Evolutionary conservation across 305 asterid genomes (phyloP).

Genomic region (Nicotiana rustica): DNA sequence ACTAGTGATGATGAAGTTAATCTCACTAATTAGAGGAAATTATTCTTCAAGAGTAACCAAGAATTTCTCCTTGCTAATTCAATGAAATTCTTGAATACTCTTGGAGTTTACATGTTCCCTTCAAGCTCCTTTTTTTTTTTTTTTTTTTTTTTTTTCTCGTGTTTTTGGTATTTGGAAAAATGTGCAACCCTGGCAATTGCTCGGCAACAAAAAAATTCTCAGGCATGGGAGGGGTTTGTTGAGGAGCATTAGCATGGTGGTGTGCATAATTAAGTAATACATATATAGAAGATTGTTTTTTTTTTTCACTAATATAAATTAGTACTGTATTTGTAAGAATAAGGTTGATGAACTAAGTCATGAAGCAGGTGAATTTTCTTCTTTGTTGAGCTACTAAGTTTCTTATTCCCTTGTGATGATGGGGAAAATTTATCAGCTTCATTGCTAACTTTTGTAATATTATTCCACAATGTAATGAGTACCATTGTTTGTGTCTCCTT

Average conservation of each 20-base stretch:
- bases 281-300: constrained; percentile 30
- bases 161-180: neutral
- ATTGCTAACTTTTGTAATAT: constrained; percentile 46
- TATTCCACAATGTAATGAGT: constrained; percentile 28
- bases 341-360: constrained; percentile 26
- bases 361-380: constrained; percentile 82
- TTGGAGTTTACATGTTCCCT: constrained; percentile 24
- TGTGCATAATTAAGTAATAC: constrained; percentile 12
- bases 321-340: constrained; percentile 20
- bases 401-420: constrained; percentile 5
- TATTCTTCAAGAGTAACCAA: constrained; percentile 26
- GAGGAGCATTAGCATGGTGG: constrained; percentile 61
- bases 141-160: neutral
- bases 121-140: neutral
- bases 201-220: constrained; percentile 66
- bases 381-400: constrained; percentile 15
- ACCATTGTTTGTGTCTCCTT: neutral
- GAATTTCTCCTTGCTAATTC: constrained; percentile 26
- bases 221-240: constrained; percentile 57
- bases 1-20: constrained; percentile 54
- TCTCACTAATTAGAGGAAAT: neutral
- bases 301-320: neutral
- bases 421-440: constrained; percentile 77
- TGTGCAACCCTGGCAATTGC: constrained; percentile 54
- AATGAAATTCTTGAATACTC: constrained; percentile 32